Percentiles rank a stretch among this genome's conserved stretches.
Conservation (phyloP, 352 stramenopile genomes). For the Elongisporangium prolatum region DNA sequence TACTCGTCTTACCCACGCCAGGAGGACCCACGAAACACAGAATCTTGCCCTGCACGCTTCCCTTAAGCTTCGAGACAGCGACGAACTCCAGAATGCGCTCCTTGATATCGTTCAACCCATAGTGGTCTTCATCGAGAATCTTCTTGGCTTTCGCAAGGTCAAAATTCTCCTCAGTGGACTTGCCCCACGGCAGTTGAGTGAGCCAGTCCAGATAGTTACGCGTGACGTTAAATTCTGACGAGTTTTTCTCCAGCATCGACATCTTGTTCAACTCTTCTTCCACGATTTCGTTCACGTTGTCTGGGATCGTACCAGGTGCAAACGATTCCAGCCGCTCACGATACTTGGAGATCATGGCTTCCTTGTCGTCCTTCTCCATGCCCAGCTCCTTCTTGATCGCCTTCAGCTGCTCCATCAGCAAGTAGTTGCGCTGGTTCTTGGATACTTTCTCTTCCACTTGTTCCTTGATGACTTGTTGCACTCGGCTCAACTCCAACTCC, state of each 20-base stretch:
- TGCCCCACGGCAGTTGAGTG: conserved; percentile 96
- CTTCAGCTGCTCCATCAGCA: conserved; percentile 99
- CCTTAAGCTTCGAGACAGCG: conserved; percentile 96
- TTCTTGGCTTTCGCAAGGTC: conserved; percentile 91
- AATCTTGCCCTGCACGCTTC: conserved; percentile 97
- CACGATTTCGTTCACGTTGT: conserved; percentile 90
- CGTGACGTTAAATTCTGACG: conserved; percentile 98
- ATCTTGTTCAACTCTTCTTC: conserved; percentile 98
- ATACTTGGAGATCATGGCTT: conserved; percentile 96
- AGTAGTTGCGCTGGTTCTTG: conserved; percentile 97
- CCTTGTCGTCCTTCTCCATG: conserved; percentile 99
- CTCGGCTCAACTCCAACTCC: conserved; percentile 94
- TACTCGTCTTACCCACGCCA: conserved; percentile 92
- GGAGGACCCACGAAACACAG: conserved; percentile 95
- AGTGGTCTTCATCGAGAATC: conserved; percentile 97
- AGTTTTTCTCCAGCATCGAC: conserved; percentile 97
- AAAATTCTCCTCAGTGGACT: conserved; percentile 95
- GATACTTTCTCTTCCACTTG: conserved; percentile 90
- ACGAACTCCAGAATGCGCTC: conserved; percentile 99
- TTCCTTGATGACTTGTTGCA: conserved; percentile 97
- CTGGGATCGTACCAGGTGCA: conserved; percentile 55
- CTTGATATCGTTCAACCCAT: conserved; percentile 98
- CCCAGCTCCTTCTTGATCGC: conserved; percentile 99
- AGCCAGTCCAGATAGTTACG: conserved; percentile 99
- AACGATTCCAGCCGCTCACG: conserved; percentile 80